Base-by-base conservation (phyloP, 345 rosid species). In the Durio zibethinus region DNA sequence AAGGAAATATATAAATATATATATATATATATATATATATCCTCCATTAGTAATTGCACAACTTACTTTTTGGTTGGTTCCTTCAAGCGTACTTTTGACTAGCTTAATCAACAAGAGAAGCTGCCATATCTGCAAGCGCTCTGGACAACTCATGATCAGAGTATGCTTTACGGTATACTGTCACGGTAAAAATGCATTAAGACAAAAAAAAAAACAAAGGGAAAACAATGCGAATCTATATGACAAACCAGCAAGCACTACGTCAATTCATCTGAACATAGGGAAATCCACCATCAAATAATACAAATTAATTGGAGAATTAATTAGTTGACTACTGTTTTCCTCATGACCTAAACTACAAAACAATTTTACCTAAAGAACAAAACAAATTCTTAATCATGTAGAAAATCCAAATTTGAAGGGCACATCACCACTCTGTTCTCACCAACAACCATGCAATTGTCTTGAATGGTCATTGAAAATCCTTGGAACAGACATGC, bases 391-490 rank as follows among this genome's bases (percentile, higher is more conserved):
- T 29, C 31, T 29, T 12, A 29, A 61, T 61, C 65, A 42, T 27
- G 18, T 48, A 29, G 21, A 69, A 47, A 70, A 47, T 42, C 50
- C 60, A 45, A 48, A 70, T 48, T 3, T 38, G 21, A 71, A 21
- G 43, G 14, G 61, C 45, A 50, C 36, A 50, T 20, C 38, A 31
- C 18, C 61, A 71, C 59, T 43, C 60, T 23, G 18, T 69, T 69
- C 36, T 8, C 21, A 69, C 21, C 56, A 45, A 45, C 73, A 25
- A 45, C 21, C 61, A 71, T 7, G 10, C 42, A 50, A 7, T 29
- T 71, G 36, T 33, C 74, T 71, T 71, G 18, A 16, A 71, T 20
- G 61, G 60, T 57, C 73, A 27, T 27, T 27, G 36, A 69, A 68
- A 69, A 25, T 29, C 73, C 53, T 20, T 38, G 50, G 48, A 65